These are phyloP conservation scores for Pyronema omphalodes DNA, from an alignment of 495 filamentous ascomycete genomes.

Conservation along the genomic window DNA sequence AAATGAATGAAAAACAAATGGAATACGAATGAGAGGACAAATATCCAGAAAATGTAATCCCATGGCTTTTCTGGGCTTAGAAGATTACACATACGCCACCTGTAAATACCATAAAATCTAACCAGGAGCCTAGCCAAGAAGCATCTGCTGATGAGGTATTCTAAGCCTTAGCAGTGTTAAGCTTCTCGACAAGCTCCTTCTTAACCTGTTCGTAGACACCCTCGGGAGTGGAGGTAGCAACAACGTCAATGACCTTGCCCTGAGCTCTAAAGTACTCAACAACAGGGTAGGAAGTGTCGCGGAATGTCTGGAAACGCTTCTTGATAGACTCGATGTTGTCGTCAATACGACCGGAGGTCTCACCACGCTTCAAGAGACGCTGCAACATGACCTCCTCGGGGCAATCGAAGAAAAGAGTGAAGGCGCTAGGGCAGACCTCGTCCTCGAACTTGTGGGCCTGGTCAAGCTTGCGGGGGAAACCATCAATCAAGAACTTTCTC, in stretches of 20 bases:
- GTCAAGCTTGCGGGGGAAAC: slow-evolving; percentile 92
- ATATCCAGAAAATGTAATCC: too few species aligned
- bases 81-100: not conserved
- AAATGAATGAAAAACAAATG: not conserved
- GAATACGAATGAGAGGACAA: not conserved
- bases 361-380: slow-evolving; percentile 66
- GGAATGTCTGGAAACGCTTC: slow-evolving; percentile 84
- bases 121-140: not conserved
- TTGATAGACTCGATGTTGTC: slow-evolving; percentile 90
- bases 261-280: slow-evolving; percentile 65
- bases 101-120: not conserved
- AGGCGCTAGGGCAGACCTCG: slow-evolving; percentile 58
- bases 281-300: slow-evolving; percentile 93
- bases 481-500: slow-evolving; percentile 69
- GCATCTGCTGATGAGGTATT: not conserved
- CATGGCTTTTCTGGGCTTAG: not conserved
- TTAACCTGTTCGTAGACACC: slow-evolving; percentile 57
- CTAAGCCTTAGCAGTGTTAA: not conserved
- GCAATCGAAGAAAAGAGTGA: slow-evolving; percentile 84
- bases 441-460: slow-evolving; percentile 87
- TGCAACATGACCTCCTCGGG: slow-evolving; percentile 72
- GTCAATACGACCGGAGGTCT: slow-evolving; percentile 78
- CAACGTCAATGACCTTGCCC: slow-evolving; percentile 59
- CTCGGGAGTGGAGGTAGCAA: slow-evolving; percentile 46
- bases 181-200: slow-evolving; percentile 27